These are phyloP conservation scores for Epichloe uncinata DNA, from an alignment of 2,329 filamentous ascomycete species.

Conservation along the genomic window DNA sequence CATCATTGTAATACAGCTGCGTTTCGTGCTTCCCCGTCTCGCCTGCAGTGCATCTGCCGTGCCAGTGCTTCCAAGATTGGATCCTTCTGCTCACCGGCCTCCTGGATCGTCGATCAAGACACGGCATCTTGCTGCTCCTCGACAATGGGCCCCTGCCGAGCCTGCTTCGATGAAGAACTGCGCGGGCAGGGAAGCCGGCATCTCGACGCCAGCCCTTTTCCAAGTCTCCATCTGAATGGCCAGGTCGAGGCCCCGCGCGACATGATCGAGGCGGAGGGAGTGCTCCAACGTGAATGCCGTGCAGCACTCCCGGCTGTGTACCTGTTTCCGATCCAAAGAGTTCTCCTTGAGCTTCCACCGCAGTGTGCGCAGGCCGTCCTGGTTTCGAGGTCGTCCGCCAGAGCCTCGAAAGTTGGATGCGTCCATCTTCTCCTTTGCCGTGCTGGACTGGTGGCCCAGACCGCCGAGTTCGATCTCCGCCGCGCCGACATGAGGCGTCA, in stretches of 20 bases:
- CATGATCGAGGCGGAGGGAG: constrained; percentile 1
- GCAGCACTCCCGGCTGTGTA: constrained; percentile 2
- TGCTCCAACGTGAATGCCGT: constrained; percentile 8
- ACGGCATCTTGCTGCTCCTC: not conserved
- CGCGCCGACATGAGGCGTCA: too few species aligned
- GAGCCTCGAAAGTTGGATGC: too few species aligned
- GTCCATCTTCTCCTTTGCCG: too few species aligned
- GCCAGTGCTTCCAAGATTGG: not conserved
- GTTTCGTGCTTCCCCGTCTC: not conserved
- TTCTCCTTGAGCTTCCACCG: constrained; percentile 1
- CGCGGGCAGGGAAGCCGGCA: constrained; percentile 3
- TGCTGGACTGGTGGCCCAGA: too few species aligned
- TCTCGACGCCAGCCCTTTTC: constrained; percentile 1
- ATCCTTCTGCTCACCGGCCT: not conserved
- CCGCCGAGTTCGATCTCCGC: too few species aligned
- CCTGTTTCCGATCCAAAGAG: constrained; percentile 2
- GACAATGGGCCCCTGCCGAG: not conserved
- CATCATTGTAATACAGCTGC: not conserved
- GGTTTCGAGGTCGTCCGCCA: too few species aligned
- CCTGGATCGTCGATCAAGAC: not conserved
- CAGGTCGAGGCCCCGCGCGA: not conserved
- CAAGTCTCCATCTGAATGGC: constrained; percentile 5
- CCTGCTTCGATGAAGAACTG: not conserved
- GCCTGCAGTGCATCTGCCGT: not conserved
- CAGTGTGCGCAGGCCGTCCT: too few species aligned